phyloP scores from a whole-genome alignment of 2,329 filamentous ascomycete genomes.

The Chaetoscypha palmicola region DNA sequence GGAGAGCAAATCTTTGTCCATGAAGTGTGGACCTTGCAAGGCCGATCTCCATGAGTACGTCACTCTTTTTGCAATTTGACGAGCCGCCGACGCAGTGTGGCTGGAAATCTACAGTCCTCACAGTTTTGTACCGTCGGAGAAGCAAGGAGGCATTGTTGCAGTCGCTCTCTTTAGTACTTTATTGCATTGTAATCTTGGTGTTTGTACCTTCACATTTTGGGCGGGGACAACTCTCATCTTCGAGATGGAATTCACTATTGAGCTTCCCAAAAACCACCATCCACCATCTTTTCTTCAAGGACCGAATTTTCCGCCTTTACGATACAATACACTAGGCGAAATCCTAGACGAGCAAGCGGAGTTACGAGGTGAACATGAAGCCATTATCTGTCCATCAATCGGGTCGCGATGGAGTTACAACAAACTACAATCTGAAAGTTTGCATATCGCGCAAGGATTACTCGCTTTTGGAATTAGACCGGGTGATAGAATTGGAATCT shows the following conservation, averaged over 20 bases:
- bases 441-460: slow-evolving; percentile 30
- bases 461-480: slow-evolving; percentile 9
- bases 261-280: slow-evolving; percentile 3
- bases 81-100: too few relatives aligned
- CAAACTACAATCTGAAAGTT: slow-evolving; percentile 33
- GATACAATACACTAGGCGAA: slow-evolving; percentile 66
- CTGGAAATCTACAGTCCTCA: too few relatives aligned
- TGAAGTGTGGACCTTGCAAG: too few relatives aligned
- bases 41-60: too few relatives aligned
- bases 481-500: slow-evolving; percentile 20
- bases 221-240: too few relatives aligned
- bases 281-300: slow-evolving; percentile 55
- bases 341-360: slow-evolving; percentile 64
- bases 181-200: too few relatives aligned
- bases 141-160: too few relatives aligned
- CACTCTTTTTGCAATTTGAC: too few relatives aligned
- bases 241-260: slow-evolving; percentile 6
- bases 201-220: too few relatives aligned
- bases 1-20: too few relatives aligned
- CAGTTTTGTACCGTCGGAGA: too few relatives aligned
- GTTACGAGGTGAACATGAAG: slow-evolving; percentile 55
- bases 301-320: slow-evolving; percentile 59
- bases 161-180: too few relatives aligned
- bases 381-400: slow-evolving; percentile 4
- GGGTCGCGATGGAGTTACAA: slow-evolving; percentile 27